Conservation (phyloP, 495 filamentous ascomycete genomes). For the Penicillium manginii region DNA sequence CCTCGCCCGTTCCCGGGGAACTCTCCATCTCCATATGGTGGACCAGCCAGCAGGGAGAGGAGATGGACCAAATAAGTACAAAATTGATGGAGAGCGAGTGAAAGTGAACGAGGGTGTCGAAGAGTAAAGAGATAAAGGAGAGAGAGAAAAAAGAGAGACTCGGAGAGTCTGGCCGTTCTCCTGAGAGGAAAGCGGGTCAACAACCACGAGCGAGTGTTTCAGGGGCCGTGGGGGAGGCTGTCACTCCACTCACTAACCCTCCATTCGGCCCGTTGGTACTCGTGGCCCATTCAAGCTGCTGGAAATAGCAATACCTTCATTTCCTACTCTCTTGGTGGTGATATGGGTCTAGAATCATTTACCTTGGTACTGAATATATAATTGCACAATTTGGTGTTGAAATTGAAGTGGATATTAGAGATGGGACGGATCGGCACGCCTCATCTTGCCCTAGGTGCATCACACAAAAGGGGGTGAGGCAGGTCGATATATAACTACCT, state of each 20-base stretch:
- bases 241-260: background rate
- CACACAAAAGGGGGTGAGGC: background rate
- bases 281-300: background rate
- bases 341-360: too few species aligned
- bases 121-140: constrained; percentile 9
- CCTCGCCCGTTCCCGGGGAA: constrained; percentile 37
- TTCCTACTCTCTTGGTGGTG: too few species aligned
- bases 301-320: too few species aligned
- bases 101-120: constrained; percentile 8
- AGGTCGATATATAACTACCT: too few species aligned
- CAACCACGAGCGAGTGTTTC: constrained; percentile 30
- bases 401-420: background rate
- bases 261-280: too few species aligned
- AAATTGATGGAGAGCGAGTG: background rate
- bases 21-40: constrained; percentile 37
- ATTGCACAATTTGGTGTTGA: too few species aligned
- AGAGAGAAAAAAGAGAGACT: constrained; percentile 8
- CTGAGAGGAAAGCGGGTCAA: constrained; percentile 30
- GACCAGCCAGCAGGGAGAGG: constrained; percentile 32
- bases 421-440: constrained; percentile 1
- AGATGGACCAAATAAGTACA: too few species aligned
- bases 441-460: background rate
- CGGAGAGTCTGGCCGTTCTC: constrained; percentile 20
- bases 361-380: too few species aligned
- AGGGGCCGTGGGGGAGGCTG: constrained; percentile 21